Evolutionary conservation across 2,329 filamentous ascomycete genomes (phyloP), one percentile per base, ranked within the genome.

Genomic region (Arthrobotrys musiformis): DNA sequence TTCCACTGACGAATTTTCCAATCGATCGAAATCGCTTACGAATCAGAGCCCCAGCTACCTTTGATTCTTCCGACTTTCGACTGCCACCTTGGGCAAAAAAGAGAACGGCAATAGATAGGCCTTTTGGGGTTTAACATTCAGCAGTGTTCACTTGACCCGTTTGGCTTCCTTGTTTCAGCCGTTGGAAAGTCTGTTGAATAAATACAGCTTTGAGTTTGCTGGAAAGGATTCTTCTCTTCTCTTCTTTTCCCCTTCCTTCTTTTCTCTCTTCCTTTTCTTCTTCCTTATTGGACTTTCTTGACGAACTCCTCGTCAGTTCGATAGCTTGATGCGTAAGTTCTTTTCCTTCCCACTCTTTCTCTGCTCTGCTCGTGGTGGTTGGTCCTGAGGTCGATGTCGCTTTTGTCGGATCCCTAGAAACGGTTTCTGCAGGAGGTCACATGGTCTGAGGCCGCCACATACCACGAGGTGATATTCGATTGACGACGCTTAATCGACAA

Each of bases 251-350:
- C 40, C 11, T 54, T 42, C 22, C 33, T 26, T 30, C 40, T 28
- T 22, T 40, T 48, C 17, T 37, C 46, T 62, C n/a, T 17, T 70
- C 44, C 54, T 44, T 26, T 62, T 26, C 42, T 72, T 62, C 28
- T 56, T 70, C 50, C 46, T 67, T 67, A 42, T 48, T 70, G 48
- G 52, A 60, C 22, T 35, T 72, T 35, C 28, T 77, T 77, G 73
- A 77, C 73, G 73, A 77, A 77, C 73, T 37, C 73, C 73, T 77
- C 73, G 73, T 77, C 73, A 77, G 66, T 77, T 77, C 66, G 46
- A 77, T 63, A 77, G 40, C 73, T 77, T 77, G 73, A 77, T 77
- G 73, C 73, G 73, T 77, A 77, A 70, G 66, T 70, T 24, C 40
- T 52, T 46, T 26, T 50, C n/a, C 42, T 44, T 60, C 15, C 33